A percentile compares a stretch with the other conserved stretches of the same genome.
Conservation (phyloP, 805 yeast genomes). For the Candida easanensis region DNA sequence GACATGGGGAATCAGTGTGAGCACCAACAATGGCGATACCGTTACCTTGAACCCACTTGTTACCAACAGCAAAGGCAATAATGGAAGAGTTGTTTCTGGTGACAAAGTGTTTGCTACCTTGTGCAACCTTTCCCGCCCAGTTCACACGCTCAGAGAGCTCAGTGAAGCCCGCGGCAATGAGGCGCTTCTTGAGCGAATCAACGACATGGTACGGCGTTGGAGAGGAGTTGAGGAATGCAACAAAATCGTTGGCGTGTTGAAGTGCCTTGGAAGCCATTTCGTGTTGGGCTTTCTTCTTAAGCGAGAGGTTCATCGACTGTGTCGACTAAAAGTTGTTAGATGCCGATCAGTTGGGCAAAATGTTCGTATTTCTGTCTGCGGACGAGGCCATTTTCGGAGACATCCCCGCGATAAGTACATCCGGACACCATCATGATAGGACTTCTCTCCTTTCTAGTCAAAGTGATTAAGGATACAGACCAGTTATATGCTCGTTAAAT, state of each 20-base stretch:
- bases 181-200: constrained; percentile 52
- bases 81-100: constrained; percentile 89
- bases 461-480: no score
- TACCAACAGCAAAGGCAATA: constrained; percentile 83
- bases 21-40: constrained; percentile 92
- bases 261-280: constrained; percentile 14
- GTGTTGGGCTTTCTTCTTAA: neutral
- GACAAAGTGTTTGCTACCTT: constrained; percentile 72
- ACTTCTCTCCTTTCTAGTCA: no score
- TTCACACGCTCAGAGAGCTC: constrained; percentile 68
- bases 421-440: no score
- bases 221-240: constrained; percentile 74
- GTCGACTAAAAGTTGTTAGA: neutral
- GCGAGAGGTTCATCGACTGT: neutral
- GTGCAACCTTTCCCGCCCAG: constrained; percentile 59
- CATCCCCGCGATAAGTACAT: no score
- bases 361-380: neutral
- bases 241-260: constrained; percentile 47
- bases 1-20: constrained; percentile 91
- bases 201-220: constrained; percentile 97
- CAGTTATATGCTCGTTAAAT: no score
- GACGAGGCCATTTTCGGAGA: no score
- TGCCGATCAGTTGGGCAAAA: neutral
- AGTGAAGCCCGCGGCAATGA: constrained; percentile 61
- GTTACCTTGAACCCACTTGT: constrained; percentile 66